Evolutionary conservation across 2,329 filamentous ascomycete species (phyloP), one percentile per base, ranked within the genome.

Genomic region (Fusarium sp.): DNA sequence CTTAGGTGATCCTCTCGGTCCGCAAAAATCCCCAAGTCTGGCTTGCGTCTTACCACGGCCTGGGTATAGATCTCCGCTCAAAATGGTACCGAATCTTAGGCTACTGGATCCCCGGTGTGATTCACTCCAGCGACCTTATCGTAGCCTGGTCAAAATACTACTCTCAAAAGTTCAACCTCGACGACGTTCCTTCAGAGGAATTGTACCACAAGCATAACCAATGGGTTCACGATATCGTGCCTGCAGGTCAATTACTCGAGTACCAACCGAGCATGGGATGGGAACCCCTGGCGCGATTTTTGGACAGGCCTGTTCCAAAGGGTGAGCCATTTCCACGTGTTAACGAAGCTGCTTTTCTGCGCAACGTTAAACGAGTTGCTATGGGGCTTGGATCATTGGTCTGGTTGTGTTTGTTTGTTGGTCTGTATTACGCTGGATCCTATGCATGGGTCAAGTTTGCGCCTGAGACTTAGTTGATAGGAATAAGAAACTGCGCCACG

Each of bases 191-290:
- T 2, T 72, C 64, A 3, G 64, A 32, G 18, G 64, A 69, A 17
- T 33, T 72, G 7, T 72, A 72, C 49, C 26, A 62, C 23, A 71
- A 58, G 35, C 69, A 72, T 13, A 72, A 71, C 46, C 54, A 67
- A 23, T 72, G 69, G 69, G 60, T 71, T 9, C 69, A 23, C 7
- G 69, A 71, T n/a, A 60, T 69, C 2, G 65, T 69, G 14, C 64
- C 65, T 7, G 45, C 44, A 7, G 57, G 54, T 1, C 69, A 69
- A n/a, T 27, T 72, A 14, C 64, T 72, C 2, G 64, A 72, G 50
- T 72, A 71, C 23, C 68, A 72, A 26, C 68, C 69, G 2, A 71
- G 60, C 30, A 71, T 71, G 69, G 69, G 69, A 26, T 71, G 68
- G 69, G 64, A 69, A 27, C 68, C 64, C 44, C 17, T 72, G 53